Percentiles rank a stretch among this genome's conserved stretches.
These are phyloP conservation scores for Rhodomyrtus tomentosa DNA, from an alignment of 345 rosid species.

Conservation along the genomic window DNA sequence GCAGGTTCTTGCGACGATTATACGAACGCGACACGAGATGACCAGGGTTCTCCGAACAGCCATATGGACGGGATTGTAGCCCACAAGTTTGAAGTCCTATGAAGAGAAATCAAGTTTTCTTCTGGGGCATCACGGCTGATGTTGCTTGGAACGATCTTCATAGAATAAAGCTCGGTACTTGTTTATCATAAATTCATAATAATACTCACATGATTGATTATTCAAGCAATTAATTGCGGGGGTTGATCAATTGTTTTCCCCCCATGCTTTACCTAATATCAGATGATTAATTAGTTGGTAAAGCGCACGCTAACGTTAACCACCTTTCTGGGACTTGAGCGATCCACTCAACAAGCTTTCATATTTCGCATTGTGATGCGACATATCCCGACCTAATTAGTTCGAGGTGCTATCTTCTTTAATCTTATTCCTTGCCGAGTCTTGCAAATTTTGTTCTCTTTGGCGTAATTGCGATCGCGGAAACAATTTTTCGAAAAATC, in stretches of 20 bases:
- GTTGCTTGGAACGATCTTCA: background rate
- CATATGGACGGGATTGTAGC: background rate
- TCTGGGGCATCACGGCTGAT: background rate
- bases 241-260: background rate
- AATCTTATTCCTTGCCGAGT: background rate
- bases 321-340: background rate
- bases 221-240: background rate
- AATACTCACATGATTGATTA: background rate
- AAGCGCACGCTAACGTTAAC: background rate
- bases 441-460: background rate
- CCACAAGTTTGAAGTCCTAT: background rate
- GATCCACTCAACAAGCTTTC: background rate
- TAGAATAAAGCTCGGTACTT: background rate
- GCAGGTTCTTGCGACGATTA: background rate
- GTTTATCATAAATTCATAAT: background rate
- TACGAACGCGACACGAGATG: background rate
- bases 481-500: background rate
- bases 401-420: background rate
- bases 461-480: background rate
- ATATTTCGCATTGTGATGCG: too few species aligned
- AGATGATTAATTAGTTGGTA: background rate
- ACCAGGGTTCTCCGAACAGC: background rate
- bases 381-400: background rate
- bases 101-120: too few species aligned
- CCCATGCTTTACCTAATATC: background rate